A percentile compares a stretch with the other conserved stretches of the same genome.
Evolutionary conservation across 2,329 filamentous ascomycete genomes (phyloP).

Genomic region (Claviceps fusiformis): DNA sequence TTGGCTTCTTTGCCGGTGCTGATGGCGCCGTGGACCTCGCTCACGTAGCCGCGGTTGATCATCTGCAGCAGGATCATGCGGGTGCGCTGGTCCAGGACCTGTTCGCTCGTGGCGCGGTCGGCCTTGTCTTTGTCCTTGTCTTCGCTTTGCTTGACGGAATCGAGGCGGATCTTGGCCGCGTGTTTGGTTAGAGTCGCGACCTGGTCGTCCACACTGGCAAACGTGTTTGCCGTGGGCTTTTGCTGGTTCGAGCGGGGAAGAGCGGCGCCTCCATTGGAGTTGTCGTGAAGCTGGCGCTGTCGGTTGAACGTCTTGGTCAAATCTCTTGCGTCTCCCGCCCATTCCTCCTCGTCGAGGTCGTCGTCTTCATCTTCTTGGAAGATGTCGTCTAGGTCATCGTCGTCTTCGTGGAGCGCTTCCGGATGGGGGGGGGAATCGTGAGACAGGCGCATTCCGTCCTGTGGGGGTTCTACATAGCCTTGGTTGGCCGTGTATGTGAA

Average conservation of each 20-base stretch:
- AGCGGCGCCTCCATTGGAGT: slow-evolving; percentile 21
- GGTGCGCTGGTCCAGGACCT: slow-evolving; percentile 86
- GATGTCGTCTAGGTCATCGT: slow-evolving; percentile 28
- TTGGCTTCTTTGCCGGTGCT: slow-evolving; percentile 98
- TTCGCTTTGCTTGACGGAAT: slow-evolving; percentile 41
- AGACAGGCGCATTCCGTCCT: slow-evolving; percentile 20
- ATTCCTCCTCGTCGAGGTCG: slow-evolving; percentile 51
- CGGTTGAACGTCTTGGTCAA: slow-evolving; percentile 83
- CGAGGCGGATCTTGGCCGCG: slow-evolving; percentile 72
- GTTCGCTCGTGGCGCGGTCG: slow-evolving; percentile 85
- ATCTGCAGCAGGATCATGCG: slow-evolving; percentile 93
- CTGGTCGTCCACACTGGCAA: slow-evolving; percentile 72
- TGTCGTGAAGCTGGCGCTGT: slow-evolving; percentile 52
- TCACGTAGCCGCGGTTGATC: slow-evolving; percentile 82
- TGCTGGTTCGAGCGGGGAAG: slow-evolving; percentile 64
- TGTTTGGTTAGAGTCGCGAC: slow-evolving; percentile 73
- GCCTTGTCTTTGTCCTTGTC: slow-evolving; percentile 69
- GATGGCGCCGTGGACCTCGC: slow-evolving; percentile 86
- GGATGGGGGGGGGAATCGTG: slow-evolving; percentile 11
- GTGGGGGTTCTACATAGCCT: slow-evolving; percentile 26
- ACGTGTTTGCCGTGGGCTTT: slow-evolving; percentile 66
- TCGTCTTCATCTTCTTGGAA: slow-evolving; percentile 28
- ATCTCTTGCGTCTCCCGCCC: slow-evolving; percentile 47
- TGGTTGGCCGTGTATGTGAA: slow-evolving; percentile 30
- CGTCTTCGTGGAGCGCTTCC: slow-evolving; percentile 17